Evolutionary conservation across 257 asterid genomes (phyloP).

Genomic region (Capsicum pubescens): DNA sequence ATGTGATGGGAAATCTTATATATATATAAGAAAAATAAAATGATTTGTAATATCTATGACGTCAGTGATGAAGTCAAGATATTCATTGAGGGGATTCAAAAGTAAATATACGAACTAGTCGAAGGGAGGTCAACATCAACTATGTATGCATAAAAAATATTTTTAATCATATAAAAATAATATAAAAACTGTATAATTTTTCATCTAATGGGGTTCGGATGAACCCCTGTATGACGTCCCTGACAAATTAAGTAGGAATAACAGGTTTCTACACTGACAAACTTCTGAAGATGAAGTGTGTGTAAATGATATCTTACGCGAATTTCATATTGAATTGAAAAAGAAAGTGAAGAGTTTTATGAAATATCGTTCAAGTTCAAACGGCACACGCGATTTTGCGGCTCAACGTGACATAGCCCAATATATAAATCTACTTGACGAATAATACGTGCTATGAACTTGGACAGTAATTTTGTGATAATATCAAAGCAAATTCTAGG

Average conservation of each 20-base stretch:
- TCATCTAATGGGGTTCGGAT: no score
- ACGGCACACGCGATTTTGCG: neutral
- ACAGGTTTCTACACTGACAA: neutral
- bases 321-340: neutral
- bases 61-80: no score
- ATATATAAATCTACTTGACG: rapidly evolving
- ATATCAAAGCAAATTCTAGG: neutral
- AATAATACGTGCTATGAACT: neutral
- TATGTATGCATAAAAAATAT: no score
- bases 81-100: no score
- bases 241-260: neutral
- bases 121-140: no score
- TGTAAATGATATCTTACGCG: neutral
- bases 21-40: no score
- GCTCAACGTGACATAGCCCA: no score
- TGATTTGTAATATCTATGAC: no score
- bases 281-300: neutral
- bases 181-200: no score
- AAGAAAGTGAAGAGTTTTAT: neutral
- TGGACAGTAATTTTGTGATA: neutral
- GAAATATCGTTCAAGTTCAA: rapidly evolving
- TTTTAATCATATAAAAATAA: no score
- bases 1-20: neutral
- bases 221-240: no score
- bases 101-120: no score